Base-by-base conservation (phyloP, 2,329 filamentous ascomycete genomes). In the Fusarium sp. region DNA sequence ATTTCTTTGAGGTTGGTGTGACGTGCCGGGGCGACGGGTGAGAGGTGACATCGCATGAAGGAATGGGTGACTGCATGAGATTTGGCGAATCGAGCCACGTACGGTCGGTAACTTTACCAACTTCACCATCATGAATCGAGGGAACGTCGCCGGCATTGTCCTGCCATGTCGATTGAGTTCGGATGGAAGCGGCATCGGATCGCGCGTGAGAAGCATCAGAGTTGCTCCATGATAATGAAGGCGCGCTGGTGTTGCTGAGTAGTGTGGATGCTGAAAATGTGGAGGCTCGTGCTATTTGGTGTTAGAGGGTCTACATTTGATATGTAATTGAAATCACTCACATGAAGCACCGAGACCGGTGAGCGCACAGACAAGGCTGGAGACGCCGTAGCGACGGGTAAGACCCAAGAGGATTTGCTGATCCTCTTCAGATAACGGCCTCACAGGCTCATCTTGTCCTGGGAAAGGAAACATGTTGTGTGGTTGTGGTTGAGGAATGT, bases 51-150 rank as follows among this genome's bases (percentile, higher is more conserved):
- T 81, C 78, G 63, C 63, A 74, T 45, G 66, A 71, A 44, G 76
- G 74, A 9, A 79, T 64, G 38, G 80, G 79, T n/a, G 79, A 81
- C 29, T 79, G 77, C 56, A 80, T 79, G 22, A 77, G 75, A 34
- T 74, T 75, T 30, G 81, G 81, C 27, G 81, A 83, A 60, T 81
- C 80, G 49, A 83, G 77, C 79, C 81, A 83, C n/a, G 77, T 80
- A 22, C 77, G 74, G 59, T 81, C 80, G 55, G 71, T 70, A 34
- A 79, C 60, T 63, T 80, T 81, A 60, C 71, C 75, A 9, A 77
- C 63, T 14, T 82, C 80, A 47, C 77, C 72, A 25, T 82, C 79
- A 50, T 78, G 76, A 66, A 81, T 77, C 34, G 77, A 72, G 25
- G 75, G 74, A 43, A 81, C 68, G 38, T 81, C 81, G 47, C 74